Base-by-base conservation (phyloP, 257 asterid species). In the Fraxinus excelsior region DNA sequence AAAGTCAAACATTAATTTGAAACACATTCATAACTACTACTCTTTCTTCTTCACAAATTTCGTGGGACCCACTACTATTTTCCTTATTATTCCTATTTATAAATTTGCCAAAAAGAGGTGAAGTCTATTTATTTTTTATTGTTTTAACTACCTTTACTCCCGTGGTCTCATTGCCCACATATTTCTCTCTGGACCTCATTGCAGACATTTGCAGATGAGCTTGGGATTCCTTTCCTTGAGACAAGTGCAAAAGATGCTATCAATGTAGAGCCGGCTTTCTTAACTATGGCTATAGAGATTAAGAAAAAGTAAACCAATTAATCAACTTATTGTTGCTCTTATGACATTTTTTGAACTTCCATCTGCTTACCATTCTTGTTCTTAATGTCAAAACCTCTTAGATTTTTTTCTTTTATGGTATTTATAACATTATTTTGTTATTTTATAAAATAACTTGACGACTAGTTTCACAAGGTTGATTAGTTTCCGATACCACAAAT, bases 201-300 rank as follows among this genome's bases (percentile, higher is more conserved):
- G 70, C 85, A 93, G 98, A 97, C 97, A 75, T 89, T 94, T 74
- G 99, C 97, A 2, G 98, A 92, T 79, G 98, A 91, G 85, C 94
- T 92, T 31, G 99, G 99, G 74, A 92, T 94, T 79, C 96, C 98
- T 82, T 94, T 94, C 87, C 95, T 94, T 29, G 99, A 95, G 94
- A 95, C 98, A 0, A 95, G 99, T 80, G 99, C 99, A 75, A 91
- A 95, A 87, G 97, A 95, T 78, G 67, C 99, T 66, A 91, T 91
- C 42, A 94, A 95, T 23, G 99, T 95, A 86, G 98, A 95, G 80
- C 97, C 89, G 85, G 96, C 99, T 80, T 95, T 95, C 96, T 86
- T 95, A 87, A 91, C 98, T 31, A 93, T 95, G 99, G 97, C 98
- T 75, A 88, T 85, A 38, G 98, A 95, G 88, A 93, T 95, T 75